phyloP scores from a whole-genome alignment of 2,329 filamentous ascomycete genomes.

The Pseudogymnoascus sp. region DNA sequence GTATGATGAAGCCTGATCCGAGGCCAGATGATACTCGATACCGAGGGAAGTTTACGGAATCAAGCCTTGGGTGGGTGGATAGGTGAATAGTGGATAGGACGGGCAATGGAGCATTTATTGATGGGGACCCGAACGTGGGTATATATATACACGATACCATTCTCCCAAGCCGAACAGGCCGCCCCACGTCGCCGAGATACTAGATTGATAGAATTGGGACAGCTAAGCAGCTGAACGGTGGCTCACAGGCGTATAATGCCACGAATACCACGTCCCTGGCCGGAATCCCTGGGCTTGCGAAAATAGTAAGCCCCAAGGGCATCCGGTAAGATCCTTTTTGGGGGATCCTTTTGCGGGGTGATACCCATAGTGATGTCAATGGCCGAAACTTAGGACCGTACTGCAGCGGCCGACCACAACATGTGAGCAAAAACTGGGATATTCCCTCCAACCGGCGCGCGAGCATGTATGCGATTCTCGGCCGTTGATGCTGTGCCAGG shows the following conservation, averaged over 20 bases:
- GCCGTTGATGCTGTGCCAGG: background rate
- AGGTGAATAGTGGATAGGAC: background rate
- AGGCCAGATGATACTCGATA: background rate
- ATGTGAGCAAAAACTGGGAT: background rate
- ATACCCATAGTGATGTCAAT: background rate
- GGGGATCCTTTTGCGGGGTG: background rate
- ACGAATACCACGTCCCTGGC: background rate
- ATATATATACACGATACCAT: background rate
- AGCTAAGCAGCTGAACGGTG: background rate
- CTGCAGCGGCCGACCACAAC: background rate
- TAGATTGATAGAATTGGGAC: constrained; percentile 1
- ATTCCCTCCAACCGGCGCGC: background rate
- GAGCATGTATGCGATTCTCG: background rate
- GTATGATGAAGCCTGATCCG: background rate
- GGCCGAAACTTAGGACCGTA: background rate
- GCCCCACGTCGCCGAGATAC: background rate
- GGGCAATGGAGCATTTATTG: background rate
- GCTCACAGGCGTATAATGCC: background rate
- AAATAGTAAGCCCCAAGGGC: background rate
- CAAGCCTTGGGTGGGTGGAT: background rate
- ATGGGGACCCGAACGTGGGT: background rate
- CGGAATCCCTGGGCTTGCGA: background rate
- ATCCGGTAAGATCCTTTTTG: background rate
- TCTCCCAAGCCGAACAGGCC: background rate
- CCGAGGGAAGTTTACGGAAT: background rate